Evolutionary conservation across 2,329 filamentous ascomycete genomes (phyloP).

Genomic region (Neurospora crassa): DNA sequence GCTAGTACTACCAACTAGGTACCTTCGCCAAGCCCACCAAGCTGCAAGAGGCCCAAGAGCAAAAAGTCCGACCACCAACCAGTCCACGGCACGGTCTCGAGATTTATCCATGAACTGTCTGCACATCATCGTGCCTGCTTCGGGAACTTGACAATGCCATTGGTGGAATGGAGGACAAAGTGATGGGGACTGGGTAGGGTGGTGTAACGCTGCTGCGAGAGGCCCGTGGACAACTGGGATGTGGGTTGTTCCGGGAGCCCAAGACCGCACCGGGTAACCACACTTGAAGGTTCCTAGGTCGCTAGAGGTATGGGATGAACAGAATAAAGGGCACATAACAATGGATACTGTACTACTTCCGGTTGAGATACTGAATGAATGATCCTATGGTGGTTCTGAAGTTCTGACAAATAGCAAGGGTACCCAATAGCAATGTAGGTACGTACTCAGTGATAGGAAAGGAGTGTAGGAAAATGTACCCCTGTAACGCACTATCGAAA

Average conservation of each 20-base stretch:
- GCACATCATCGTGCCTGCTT: background rate
- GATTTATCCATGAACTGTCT: background rate
- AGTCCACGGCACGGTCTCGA: background rate
- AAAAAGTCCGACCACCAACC: background rate
- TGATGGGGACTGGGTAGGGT: background rate
- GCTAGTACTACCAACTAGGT: background rate
- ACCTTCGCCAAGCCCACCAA: background rate
- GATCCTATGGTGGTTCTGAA: background rate
- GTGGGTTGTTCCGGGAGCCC: background rate
- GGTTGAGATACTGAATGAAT: background rate
- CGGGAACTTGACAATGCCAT: background rate
- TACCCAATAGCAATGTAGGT: background rate
- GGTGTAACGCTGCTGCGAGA: background rate
- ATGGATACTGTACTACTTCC: background rate
- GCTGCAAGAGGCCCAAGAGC: background rate
- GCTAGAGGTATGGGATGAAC: background rate
- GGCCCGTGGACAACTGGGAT: background rate
- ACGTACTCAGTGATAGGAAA: background rate
- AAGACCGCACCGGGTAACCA: background rate
- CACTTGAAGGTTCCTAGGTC: background rate
- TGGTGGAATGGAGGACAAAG: background rate
- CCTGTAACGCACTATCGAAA: background rate
- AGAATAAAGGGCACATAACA: background rate
- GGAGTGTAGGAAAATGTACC: background rate
- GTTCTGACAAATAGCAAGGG: background rate